Base-by-base conservation (phyloP, 345 rosid genomes). In the Fremontodendron californicum region DNA sequence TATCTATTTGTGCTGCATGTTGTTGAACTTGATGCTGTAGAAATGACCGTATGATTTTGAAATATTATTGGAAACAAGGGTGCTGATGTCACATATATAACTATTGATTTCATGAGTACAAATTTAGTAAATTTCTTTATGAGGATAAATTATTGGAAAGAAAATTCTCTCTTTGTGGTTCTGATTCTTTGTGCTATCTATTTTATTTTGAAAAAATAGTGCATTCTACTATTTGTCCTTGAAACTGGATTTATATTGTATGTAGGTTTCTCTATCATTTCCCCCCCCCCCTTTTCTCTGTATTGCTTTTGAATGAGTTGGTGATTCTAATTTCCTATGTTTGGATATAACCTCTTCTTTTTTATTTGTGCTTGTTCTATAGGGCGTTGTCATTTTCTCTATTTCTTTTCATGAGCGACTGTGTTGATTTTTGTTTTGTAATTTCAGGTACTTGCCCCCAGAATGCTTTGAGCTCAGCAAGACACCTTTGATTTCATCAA, bases 381-480 rank as follows among this genome's bases (percentile, higher is more conserved):
- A 16, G 9, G 13, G 54, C 7, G 5, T 45, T 43, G 43, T 71
- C 74, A 19, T 12, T 19, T 54, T 75, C 78, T 46, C 29, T 0
- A 7, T 8, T 42, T 40, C 61, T 57, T 66, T 46, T 80, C 23
- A 67, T 5, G 23, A 13, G 42, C 3, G 0, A 71, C 15, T 10
- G 1, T n/a, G 27, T 71, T 18, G 67, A 52, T 58, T 55, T 74
- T 76, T 46, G 66, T 72, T 55, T 68, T 66, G 9, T 75, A 72
- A 78, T 68, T 84, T 74, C 80, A 92, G 98, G 99, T 96, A 96
- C 81, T 83, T 96, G 82, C 99, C 99, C 68, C 99, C 98, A 33
- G 99, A 96, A 83, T 96, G 98, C 86, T 96, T 96, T 73, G 99
- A 96, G 86, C 92, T 96, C 79, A 91, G 82, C 89, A 92, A 79